Percentiles rank a stretch among this genome's conserved stretches.
phyloP scores from a whole-genome alignment of 495 filamentous ascomycete species.

The Talaromyces stipitatus region DNA sequence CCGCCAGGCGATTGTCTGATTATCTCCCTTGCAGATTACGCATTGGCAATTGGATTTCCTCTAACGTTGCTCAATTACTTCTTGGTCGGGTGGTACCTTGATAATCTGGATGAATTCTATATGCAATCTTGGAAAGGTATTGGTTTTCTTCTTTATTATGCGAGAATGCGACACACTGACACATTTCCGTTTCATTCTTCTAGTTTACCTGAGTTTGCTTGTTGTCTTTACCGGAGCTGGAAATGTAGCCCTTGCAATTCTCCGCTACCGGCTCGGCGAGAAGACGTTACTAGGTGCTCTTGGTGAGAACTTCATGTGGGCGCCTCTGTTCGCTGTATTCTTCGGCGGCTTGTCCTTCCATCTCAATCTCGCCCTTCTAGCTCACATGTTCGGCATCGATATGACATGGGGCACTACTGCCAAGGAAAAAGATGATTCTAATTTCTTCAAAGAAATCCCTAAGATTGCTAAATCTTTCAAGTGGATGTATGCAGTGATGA shows the following conservation, averaged over 20 bases:
- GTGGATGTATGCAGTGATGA: conserved; percentile 61
- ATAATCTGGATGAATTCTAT: conserved; percentile 68
- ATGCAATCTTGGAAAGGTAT: conserved; percentile 61
- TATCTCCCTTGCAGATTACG: too few relatives aligned
- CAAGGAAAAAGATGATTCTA: conserved; percentile 58
- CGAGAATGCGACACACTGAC: background rate
- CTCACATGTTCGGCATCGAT: conserved; percentile 42
- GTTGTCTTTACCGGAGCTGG: conserved; percentile 43
- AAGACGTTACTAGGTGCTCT: conserved; percentile 31
- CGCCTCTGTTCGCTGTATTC: conserved; percentile 39
- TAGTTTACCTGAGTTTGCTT: conserved; percentile 20
- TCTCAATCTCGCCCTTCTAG: conserved; percentile 32
- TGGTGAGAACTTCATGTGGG: conserved; percentile 60
- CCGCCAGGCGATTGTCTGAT: too few relatives aligned
- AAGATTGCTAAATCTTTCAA: conserved; percentile 71
- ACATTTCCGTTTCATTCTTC: background rate
- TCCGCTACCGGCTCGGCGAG: conserved; percentile 38
- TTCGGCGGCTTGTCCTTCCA: conserved; percentile 40
- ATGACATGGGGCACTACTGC: conserved; percentile 43
- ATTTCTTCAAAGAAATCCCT: conserved; percentile 75
- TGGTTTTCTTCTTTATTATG: background rate
- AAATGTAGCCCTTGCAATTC: conserved; percentile 36
- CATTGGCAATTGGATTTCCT: conserved; percentile 27
- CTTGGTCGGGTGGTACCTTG: conserved; percentile 56
- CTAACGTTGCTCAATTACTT: conserved; percentile 27